Percentiles rank a stretch among this genome's conserved stretches.
phyloP scores from a whole-genome alignment of 495 filamentous ascomycete species.

The Chlorociboria aeruginascens region DNA sequence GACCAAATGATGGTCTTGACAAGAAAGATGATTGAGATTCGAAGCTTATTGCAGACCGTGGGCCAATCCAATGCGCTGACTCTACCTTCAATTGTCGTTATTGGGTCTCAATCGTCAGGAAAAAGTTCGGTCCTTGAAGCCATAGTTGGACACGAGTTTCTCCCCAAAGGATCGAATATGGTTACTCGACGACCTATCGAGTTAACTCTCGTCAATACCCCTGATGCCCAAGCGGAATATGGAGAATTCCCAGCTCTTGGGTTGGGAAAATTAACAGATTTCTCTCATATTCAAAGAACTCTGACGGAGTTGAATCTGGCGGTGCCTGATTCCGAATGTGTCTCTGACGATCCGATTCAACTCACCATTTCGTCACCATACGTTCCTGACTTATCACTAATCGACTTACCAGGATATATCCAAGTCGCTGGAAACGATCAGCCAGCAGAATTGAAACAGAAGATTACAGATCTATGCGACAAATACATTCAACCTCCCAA shows the following conservation, averaged over 20 bases:
- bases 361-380: constrained; percentile 89
- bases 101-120: constrained; percentile 94
- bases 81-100: constrained; percentile 92
- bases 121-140: constrained; percentile 97
- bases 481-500: constrained; percentile 97
- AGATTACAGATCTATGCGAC: constrained; percentile 93
- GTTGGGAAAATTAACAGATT: constrained; percentile 84
- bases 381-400: constrained; percentile 90
- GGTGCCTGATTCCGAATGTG: constrained; percentile 79
- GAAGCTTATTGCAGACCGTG: constrained; percentile 78
- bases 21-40: constrained; percentile 98
- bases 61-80: constrained; percentile 82
- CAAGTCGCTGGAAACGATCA: constrained; percentile 88
- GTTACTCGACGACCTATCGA: constrained; percentile 94
- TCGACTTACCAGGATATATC: constrained; percentile 95
- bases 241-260: constrained; percentile 93
- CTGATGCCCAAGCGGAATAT: constrained; percentile 80
- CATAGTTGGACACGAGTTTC: constrained; percentile 94
- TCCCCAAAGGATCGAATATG: constrained; percentile 98
- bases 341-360: constrained; percentile 93
- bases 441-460: constrained; percentile 82
- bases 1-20: constrained; percentile 99
- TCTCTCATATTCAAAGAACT: constrained; percentile 82
- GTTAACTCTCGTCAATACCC: constrained; percentile 91
- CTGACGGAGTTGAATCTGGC: constrained; percentile 91